Evolutionary conservation across 1,284 basidiomycete genomes (phyloP).

Genomic region (Wallemia mellicola): DNA sequence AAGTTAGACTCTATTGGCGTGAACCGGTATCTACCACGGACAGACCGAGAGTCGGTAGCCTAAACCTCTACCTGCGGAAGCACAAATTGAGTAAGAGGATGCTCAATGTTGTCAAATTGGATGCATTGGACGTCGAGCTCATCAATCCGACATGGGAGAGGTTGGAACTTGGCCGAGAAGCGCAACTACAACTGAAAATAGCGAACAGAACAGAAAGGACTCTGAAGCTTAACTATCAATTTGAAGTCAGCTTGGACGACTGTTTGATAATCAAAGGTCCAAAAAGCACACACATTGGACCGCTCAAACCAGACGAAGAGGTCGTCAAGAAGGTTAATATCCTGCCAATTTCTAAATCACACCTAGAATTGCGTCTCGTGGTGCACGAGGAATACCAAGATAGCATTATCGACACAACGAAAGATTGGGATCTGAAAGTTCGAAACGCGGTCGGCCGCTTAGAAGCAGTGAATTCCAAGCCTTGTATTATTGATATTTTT

Average conservation of each 20-base stretch:
- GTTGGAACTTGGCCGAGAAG: neutral
- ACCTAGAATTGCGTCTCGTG: neutral
- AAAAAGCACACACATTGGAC: neutral
- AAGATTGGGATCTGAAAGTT: neutral
- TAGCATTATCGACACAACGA: neutral
- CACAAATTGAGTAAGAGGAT: neutral
- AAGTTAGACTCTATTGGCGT: constrained; percentile 40
- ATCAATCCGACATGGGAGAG: neutral
- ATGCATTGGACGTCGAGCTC: neutral
- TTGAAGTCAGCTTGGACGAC: neutral
- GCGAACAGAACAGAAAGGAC: neutral
- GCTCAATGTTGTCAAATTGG: neutral
- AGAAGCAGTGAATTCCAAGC: neutral
- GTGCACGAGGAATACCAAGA: neutral
- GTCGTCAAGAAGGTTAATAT: neutral
- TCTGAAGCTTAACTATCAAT: neutral
- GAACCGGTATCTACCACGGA: constrained; percentile 27
- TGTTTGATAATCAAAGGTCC: neutral
- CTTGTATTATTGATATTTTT: neutral
- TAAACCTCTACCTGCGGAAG: neutral
- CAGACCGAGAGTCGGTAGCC: neutral
- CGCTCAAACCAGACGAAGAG: neutral
- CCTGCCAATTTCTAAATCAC: neutral
- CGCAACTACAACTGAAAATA: neutral
- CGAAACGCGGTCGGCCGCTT: neutral